Base-by-base conservation (phyloP, 192 early-diverging fungal species). In the Funneliformis mosseae region DNA sequence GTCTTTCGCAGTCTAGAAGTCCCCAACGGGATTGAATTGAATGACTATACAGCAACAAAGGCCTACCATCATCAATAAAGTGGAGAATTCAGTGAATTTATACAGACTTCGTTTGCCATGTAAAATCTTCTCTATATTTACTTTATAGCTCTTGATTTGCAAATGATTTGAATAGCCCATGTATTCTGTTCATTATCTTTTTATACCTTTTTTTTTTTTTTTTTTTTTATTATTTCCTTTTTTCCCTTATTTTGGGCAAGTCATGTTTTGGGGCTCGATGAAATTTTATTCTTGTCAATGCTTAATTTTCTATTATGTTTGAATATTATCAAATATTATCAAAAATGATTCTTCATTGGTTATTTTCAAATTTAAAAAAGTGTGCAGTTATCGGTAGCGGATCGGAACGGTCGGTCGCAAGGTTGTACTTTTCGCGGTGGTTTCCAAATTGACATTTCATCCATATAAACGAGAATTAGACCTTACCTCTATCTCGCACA, bases 331-430 rank as follows among this genome's bases (percentile, higher is more conserved):
- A 33, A 60, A 60, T 75, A 75, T 33, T 75, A 75, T 60, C 67
- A 69, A 61, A 28, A 28, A 14, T 28, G 27, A 43, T 75, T 75
- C 50, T 77, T 46, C 38, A 66, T 77, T 77, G 63, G 60, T 77
- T 50, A 45, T 66, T 45, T 66, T 77, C 76, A 77, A 77, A 77
- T 45, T 77, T 41, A 39, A 69, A 73, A 76, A 62, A 63, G 39
- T 77, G 60, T 45, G 60, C 45, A 45, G 63, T 45, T 45, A 45
- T 77, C 63, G 76, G 76, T 66, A n/a, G 46, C 76, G 76, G 42
- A 45, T 45, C 76, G 76, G 76, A 77, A 66, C 76, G 76, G 76
- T 67, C 76, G 76, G 76, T 77, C 76, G 76, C 61, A 62, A 77
- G 60, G 42, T 63, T 77, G 43, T 45, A 11, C 46, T 74, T n/a